Percentiles rank a stretch among this genome's conserved stretches.
Conservation (phyloP, 306 rosid genomes). For the Ormosia semicastrata region DNA sequence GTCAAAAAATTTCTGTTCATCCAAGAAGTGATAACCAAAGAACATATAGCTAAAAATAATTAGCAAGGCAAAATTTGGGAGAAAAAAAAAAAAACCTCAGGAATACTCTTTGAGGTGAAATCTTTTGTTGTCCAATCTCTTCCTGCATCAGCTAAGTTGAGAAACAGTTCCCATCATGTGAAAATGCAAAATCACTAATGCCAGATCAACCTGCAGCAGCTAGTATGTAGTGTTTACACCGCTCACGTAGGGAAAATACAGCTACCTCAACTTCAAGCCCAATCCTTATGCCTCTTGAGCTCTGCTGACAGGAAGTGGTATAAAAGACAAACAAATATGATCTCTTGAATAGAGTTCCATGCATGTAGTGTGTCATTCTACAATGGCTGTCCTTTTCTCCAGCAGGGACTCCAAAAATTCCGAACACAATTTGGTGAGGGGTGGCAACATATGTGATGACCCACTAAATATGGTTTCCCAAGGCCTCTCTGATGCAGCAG, state of each 20-base stretch:
- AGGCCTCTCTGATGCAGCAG: constrained; percentile 70
- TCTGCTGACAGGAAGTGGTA: background rate
- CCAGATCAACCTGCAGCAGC: background rate
- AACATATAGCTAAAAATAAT: constrained; percentile 5
- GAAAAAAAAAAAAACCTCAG: background rate
- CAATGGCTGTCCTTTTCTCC: constrained; percentile 54
- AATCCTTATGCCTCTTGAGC: constrained; percentile 5
- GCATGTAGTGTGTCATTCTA: constrained; percentile 40
- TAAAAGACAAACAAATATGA: constrained; percentile 17
- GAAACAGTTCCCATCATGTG: constrained; percentile 3
- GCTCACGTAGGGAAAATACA: background rate
- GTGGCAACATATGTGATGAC: constrained; percentile 76
- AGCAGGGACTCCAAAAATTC: constrained; percentile 71
- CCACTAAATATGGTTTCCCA: constrained; percentile 90
- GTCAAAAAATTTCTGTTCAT: background rate
- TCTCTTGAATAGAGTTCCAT: background rate
- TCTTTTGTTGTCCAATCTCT: constrained; percentile 6
- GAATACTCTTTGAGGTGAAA: constrained; percentile 19
- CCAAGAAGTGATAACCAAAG: constrained; percentile 11
- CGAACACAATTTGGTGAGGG: constrained; percentile 78
- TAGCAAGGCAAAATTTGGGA: background rate
- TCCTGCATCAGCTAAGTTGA: constrained; percentile 22
- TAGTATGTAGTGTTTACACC: background rate
- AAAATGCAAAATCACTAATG: constrained; percentile 17
- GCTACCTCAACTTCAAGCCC: constrained; percentile 8